Evolutionary conservation across 1,284 basidiomycete species (phyloP).

Genomic region (Sanghuangporus sanghuang): DNA sequence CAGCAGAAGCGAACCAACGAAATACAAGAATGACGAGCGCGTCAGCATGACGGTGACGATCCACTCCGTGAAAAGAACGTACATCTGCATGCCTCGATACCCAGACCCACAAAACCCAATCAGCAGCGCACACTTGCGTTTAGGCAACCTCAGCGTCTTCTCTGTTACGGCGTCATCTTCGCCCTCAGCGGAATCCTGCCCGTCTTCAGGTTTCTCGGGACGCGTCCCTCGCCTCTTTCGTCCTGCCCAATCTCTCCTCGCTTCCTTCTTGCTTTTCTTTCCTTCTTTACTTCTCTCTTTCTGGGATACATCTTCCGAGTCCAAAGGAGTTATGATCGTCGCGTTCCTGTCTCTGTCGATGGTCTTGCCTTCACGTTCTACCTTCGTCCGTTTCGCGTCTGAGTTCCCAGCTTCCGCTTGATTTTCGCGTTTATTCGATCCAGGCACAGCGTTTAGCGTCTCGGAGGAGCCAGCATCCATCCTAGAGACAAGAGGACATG

Average conservation of each 20-base stretch:
- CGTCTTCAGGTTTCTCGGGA: conserved; percentile 1
- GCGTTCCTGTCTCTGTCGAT: not conserved
- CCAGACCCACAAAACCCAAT: conserved; percentile 79
- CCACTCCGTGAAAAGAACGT: conserved; percentile 29
- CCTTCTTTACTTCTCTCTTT: not conserved
- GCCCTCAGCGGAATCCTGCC: conserved; percentile 27
- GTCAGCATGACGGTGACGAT: not conserved
- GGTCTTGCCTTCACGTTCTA: not conserved
- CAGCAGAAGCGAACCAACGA: conserved; percentile 3
- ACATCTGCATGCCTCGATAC: conserved; percentile 97
- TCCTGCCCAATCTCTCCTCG: not conserved
- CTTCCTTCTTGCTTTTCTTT: not conserved
- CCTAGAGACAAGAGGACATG: not conserved
- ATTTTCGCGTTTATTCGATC: not conserved
- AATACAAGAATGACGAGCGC: not conserved
- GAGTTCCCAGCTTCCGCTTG: not conserved
- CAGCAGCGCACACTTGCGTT: conserved; percentile 66
- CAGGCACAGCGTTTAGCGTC: not conserved
- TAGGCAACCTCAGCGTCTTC: conserved; percentile 55
- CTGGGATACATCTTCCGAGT: not conserved
- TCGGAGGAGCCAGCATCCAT: not conserved
- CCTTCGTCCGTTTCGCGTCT: not conserved
- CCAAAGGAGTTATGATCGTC: not conserved
- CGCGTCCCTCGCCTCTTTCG: conserved; percentile 12
- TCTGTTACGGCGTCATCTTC: conserved; percentile 21